Conservation (phyloP, 768 basidiomycete genomes). For the Clathrus columnatus region DNA sequence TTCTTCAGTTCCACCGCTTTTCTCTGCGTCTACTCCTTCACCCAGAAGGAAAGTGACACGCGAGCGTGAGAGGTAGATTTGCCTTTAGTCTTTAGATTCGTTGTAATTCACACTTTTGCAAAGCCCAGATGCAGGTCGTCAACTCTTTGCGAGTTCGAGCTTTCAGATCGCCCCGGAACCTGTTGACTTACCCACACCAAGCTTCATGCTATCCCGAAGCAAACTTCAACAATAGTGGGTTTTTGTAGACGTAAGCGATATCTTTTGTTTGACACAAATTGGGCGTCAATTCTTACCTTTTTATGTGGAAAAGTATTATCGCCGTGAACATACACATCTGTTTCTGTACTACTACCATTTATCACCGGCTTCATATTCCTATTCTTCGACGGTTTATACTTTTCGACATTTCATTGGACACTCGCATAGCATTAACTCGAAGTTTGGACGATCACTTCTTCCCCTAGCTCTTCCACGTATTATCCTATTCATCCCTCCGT, state of each 20-base stretch:
- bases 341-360: neutral
- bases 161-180: constrained; percentile 11
- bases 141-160: constrained; percentile 10
- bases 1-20: neutral
- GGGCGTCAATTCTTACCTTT: neutral
- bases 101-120: neutral
- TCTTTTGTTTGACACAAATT: neutral
- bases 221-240: neutral
- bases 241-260: neutral
- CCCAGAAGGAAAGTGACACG: neutral
- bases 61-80: constrained; percentile 4
- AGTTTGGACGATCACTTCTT: neutral
- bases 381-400: neutral
- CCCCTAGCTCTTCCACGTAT: too few relatives aligned
- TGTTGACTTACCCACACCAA: constrained; percentile 7
- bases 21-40: constrained; percentile 1
- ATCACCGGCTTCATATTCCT: neutral
- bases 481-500: neutral
- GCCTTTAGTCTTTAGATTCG: neutral
- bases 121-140: neutral
- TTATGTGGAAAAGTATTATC: too few relatives aligned
- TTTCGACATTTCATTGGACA: neutral
- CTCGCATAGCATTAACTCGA: neutral
- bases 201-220: constrained; percentile 1
- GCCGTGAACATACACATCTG: neutral